phyloP scores from a whole-genome alignment of 1,284 basidiomycete genomes.

The Marasmius tenuissimus region DNA sequence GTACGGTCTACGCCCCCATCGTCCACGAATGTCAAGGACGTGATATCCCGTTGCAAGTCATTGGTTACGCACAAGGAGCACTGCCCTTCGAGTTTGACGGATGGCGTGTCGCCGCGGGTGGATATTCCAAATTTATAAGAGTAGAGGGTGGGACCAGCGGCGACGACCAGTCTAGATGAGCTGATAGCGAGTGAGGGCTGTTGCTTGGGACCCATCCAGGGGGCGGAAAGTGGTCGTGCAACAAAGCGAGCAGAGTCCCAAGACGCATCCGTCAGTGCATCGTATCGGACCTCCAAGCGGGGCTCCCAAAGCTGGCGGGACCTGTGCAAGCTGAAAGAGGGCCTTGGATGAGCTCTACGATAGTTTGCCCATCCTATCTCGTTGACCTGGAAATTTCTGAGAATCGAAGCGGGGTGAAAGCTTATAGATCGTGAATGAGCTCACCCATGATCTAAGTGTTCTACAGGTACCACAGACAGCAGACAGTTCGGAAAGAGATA shows the following conservation, averaged over 20 bases:
- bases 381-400: constrained; percentile 45
- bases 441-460: constrained; percentile 4
- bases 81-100: constrained; percentile 49
- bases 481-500: constrained; percentile 46
- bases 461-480: constrained; percentile 39
- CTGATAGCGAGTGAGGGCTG: constrained; percentile 64
- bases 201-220: constrained; percentile 54
- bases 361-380: constrained; percentile 61
- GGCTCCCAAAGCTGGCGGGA: constrained; percentile 48
- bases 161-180: constrained; percentile 57
- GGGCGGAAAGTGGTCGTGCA: constrained; percentile 65
- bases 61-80: constrained; percentile 39
- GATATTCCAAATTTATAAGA: constrained; percentile 53
- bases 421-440: not conserved
- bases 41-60: constrained; percentile 51
- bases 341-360: constrained; percentile 47
- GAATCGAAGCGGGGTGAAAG: not conserved
- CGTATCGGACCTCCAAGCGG: constrained; percentile 48
- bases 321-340: constrained; percentile 51
- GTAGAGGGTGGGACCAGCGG: constrained; percentile 58
- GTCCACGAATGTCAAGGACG: constrained; percentile 41
- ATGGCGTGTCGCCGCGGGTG: constrained; percentile 34
- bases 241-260: constrained; percentile 58
- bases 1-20: constrained; percentile 49
- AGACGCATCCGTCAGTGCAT: constrained; percentile 50